These are phyloP conservation scores for Pseudogymnoascus sp. DNA, from an alignment of 2,329 filamentous ascomycete genomes.

Conservation along the genomic window DNA sequence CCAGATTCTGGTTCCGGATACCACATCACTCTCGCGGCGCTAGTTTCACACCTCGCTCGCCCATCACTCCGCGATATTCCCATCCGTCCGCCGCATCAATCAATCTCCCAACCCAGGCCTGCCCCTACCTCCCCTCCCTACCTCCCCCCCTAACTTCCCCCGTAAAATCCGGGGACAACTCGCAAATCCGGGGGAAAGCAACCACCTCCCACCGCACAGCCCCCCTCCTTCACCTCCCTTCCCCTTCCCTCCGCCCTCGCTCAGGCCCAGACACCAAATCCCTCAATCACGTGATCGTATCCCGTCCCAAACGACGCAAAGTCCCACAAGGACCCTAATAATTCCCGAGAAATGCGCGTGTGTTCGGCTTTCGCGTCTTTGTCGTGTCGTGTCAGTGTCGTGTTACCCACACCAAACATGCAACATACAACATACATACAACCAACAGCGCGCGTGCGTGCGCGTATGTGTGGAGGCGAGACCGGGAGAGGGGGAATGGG, in stretches of 20 bases:
- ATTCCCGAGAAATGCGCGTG: background rate
- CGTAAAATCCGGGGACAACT: background rate
- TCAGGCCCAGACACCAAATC: background rate
- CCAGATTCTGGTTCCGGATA: background rate
- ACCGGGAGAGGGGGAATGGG: background rate
- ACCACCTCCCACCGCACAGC: background rate
- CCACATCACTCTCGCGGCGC: background rate
- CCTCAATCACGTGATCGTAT: background rate
- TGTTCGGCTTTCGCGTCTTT: background rate
- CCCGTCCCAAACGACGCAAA: background rate
- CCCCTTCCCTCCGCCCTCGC: background rate
- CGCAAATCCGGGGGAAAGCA: background rate
- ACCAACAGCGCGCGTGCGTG: background rate
- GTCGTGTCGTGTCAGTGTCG: background rate
- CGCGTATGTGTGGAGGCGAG: background rate
- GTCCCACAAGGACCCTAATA: background rate
- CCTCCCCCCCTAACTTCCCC: background rate
- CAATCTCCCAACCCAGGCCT: background rate
- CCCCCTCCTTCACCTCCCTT: background rate
- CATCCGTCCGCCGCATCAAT: background rate
- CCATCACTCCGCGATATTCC: background rate
- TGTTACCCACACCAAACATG: background rate
- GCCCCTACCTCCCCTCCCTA: background rate
- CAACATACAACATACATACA: background rate
- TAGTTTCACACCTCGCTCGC: too few species aligned